These are phyloP conservation scores for Cupressus sempervirens DNA, from an alignment of 75 land plant species.

Conservation along the genomic window DNA sequence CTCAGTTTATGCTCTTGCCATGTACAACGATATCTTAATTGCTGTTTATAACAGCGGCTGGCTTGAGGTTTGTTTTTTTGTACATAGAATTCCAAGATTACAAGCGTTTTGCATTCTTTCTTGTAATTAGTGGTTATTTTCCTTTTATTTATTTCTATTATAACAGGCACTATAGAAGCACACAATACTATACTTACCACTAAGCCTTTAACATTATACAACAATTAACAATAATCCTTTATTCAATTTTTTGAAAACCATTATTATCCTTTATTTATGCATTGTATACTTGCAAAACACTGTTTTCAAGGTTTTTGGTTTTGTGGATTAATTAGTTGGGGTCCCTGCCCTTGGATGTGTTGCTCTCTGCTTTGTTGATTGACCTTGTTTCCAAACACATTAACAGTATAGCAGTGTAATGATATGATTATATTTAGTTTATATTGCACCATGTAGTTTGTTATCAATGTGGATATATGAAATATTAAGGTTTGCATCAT, in stretches of 20 bases:
- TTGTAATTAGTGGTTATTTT: background rate
- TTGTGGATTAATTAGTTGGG: no score
- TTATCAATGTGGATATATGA: no score
- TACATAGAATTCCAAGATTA: background rate
- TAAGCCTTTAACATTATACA: background rate
- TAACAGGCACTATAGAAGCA: background rate
- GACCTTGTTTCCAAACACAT: no score
- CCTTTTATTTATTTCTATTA: background rate
- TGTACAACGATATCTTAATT: slow-evolving; percentile 21
- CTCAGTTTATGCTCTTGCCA: slow-evolving; percentile 45
- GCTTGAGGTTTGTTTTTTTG: slow-evolving; percentile 37
- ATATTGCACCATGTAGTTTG: no score
- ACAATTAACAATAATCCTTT: background rate
- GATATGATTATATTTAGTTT: no score
- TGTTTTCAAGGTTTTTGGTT: background rate
- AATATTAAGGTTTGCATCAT: no score
- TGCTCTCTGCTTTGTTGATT: no score
- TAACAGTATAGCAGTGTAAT: no score
- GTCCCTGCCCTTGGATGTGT: background rate
- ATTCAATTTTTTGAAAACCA: background rate
- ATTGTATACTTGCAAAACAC: background rate
- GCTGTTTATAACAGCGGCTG: slow-evolving; percentile 49
- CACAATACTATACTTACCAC: background rate
- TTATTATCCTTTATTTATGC: background rate
- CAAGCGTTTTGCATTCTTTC: background rate